These are phyloP conservation scores for Komagataella pastoris DNA, from an alignment of 805 yeast genomes.

Conservation along the genomic window DNA sequence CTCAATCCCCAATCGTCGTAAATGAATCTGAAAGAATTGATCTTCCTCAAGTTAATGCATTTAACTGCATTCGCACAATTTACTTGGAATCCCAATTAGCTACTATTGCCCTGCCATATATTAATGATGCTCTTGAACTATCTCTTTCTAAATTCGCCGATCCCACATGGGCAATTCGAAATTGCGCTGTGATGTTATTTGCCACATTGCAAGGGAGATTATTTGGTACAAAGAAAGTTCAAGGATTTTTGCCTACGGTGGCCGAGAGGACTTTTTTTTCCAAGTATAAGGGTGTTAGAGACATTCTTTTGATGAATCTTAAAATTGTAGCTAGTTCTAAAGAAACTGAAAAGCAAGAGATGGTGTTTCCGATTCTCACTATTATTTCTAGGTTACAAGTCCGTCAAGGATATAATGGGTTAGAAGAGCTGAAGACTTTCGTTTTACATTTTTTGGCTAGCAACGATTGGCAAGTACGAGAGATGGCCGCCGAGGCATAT, in stretches of 20 bases:
- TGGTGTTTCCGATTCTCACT: slow-evolving; percentile 46
- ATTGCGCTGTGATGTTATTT: slow-evolving; percentile 89
- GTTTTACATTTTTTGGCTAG: slow-evolving; percentile 36
- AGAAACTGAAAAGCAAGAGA: slow-evolving; percentile 9
- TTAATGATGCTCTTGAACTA: slow-evolving; percentile 44
- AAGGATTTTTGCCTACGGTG: slow-evolving; percentile 22
- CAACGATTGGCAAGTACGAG: slow-evolving; percentile 72
- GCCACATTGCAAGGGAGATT: slow-evolving; percentile 71
- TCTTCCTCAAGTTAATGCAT: slow-evolving; percentile 88
- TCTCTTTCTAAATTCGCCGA: slow-evolving; percentile 54
- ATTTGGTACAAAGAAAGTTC: slow-evolving; percentile 45
- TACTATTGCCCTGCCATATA: slow-evolving; percentile 30
- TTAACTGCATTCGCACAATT: slow-evolving; percentile 68
- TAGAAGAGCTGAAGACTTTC: slow-evolving; percentile 36
- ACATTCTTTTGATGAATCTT: slow-evolving; percentile 31
- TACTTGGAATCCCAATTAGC: slow-evolving; percentile 63
- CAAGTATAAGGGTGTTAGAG: slow-evolving; percentile 39
- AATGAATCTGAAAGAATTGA: slow-evolving; percentile 43
- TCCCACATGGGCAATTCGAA: slow-evolving; percentile 73
- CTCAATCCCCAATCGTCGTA: slow-evolving; percentile 31
- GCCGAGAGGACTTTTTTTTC: slow-evolving; percentile 64
- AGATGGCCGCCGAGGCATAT: slow-evolving; percentile 67
- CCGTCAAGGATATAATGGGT: slow-evolving; percentile 37
- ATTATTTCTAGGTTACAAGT: slow-evolving; percentile 58
- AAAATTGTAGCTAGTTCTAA: slow-evolving; percentile 12